Base-by-base conservation (phyloP, 352 stramenopile genomes). In the Phytophthora rubi region DNA sequence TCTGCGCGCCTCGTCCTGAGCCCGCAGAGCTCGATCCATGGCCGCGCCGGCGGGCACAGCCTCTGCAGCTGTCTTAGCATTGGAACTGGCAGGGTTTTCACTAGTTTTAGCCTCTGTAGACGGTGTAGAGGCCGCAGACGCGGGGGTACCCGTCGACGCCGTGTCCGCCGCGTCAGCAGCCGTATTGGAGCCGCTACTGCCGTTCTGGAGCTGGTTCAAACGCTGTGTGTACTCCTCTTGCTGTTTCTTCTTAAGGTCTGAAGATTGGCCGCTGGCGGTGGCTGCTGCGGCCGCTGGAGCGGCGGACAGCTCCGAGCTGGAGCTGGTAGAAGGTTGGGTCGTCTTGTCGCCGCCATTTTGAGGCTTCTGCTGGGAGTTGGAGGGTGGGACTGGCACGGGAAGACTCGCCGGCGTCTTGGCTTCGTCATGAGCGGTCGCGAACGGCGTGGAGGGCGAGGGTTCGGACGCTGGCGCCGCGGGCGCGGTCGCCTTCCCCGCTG, bases 81-180 rank as follows among this genome's bases (percentile, higher is more conserved):
- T 45, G 47, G 58, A 62, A 60, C 79, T 61, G 35, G 35, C 9
- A 6, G 8, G 2, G 8, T 74, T 70, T 23, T 4, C 65, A 26
- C 44, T 44, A 69, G 55, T 44, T 72, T 69, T 53, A 47, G 37
- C 60, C 56, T 70, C 69, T 71, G 62, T 59, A 84, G 71, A 62
- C 64, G 76, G 55, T 55, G 62, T 52, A 85, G 56, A 6, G 3
- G 45, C n/a, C 45, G 45, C 45, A 28, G 16, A 28, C 18, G n/a
- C 45, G 45, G 45, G n/a, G 18, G n/a, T 15, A 52, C 45, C n/a
- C 6, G 16, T 10, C n/a, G 16, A 28, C 16, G 16, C 18, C 45
- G 45, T 52, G 45, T 28, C 45, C n/a, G 45, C 45, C 7, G 45
- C 18, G n/a, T 52, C 18, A 12, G 45, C 16, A 28, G 18, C 45